phyloP scores from a whole-genome alignment of 2,329 filamentous ascomycete species.

The Fusarium zealandicum region DNA sequence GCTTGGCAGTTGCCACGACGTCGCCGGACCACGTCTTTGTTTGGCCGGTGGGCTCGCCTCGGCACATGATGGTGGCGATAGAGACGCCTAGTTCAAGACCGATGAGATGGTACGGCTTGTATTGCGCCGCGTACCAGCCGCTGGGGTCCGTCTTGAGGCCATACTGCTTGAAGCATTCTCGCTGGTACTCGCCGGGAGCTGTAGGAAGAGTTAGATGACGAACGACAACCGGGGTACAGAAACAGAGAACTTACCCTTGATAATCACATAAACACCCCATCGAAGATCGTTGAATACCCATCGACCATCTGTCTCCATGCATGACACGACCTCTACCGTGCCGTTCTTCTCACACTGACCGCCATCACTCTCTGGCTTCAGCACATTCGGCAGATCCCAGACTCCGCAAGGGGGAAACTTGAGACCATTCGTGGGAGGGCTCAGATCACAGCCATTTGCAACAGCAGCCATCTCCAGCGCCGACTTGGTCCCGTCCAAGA shows the following conservation, averaged over 20 bases:
- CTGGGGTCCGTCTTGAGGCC: slow-evolving; percentile 52
- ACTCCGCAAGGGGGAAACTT: slow-evolving; percentile 54
- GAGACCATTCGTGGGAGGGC: slow-evolving; percentile 50
- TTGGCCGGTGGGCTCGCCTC: slow-evolving; percentile 54
- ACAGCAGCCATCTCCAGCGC: slow-evolving; percentile 57
- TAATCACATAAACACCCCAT: not conserved
- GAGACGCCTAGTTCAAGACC: slow-evolving; percentile 55
- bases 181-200: slow-evolving; percentile 50
- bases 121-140: slow-evolving; percentile 52
- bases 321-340: slow-evolving; percentile 55
- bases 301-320: slow-evolving; percentile 52
- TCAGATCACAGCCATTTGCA: slow-evolving; percentile 53
- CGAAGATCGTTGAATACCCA: slow-evolving; percentile 30
- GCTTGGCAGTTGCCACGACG: slow-evolving; percentile 56
- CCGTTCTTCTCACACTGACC: slow-evolving; percentile 51
- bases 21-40: slow-evolving; percentile 53
- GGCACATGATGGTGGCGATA: slow-evolving; percentile 53
- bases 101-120: slow-evolving; percentile 57
- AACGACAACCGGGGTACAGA: no score
- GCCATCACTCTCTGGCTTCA: slow-evolving; percentile 52
- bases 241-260: slow-evolving; percentile 45
- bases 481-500: slow-evolving; percentile 57
- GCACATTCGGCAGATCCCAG: slow-evolving; percentile 50
- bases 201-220: not conserved
- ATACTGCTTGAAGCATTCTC: slow-evolving; percentile 54